A percentile compares a stretch with the other conserved stretches of the same genome.
Conservation (phyloP, 2,329 filamentous ascomycete species). For the Chalaropsis ovoidea region DNA sequence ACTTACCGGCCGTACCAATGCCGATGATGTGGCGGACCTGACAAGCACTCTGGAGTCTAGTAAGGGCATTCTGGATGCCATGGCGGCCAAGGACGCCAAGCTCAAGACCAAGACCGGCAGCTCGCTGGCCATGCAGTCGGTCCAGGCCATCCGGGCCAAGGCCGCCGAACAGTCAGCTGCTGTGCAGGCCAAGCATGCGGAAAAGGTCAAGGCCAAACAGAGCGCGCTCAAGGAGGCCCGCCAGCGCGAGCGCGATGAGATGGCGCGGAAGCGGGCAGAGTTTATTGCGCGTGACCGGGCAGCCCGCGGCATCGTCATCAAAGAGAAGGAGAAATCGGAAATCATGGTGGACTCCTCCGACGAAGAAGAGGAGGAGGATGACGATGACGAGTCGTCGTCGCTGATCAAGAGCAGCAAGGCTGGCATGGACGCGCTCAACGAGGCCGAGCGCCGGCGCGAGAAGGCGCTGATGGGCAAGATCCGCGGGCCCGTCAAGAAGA, state of each 20-base stretch:
- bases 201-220: conserved; percentile 28
- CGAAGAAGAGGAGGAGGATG: conserved; percentile 51
- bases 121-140: conserved; percentile 23
- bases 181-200: conserved; percentile 28
- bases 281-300: conserved; percentile 57
- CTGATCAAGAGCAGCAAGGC: conserved; percentile 41
- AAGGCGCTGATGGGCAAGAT: conserved; percentile 45
- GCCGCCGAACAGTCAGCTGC: conserved; percentile 23
- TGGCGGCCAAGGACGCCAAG: conserved; percentile 36
- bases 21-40: conserved; percentile 41
- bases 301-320: conserved; percentile 34
- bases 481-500: conserved; percentile 71
- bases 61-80: conserved; percentile 38
- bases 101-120: conserved; percentile 28
- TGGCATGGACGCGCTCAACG: conserved; percentile 41
- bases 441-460: conserved; percentile 39
- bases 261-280: conserved; percentile 60
- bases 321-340: conserved; percentile 36
- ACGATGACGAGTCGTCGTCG: conserved; percentile 43
- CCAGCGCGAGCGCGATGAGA: conserved; percentile 63
- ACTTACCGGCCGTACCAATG: conserved; percentile 34
- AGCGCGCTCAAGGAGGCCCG: conserved; percentile 57
- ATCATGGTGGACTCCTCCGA: conserved; percentile 86
- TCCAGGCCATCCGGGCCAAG: conserved; percentile 22
- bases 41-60: conserved; percentile 40